phyloP scores from a whole-genome alignment of 2,329 filamentous ascomycete species.

The Pseudocercospora eumusae region DNA sequence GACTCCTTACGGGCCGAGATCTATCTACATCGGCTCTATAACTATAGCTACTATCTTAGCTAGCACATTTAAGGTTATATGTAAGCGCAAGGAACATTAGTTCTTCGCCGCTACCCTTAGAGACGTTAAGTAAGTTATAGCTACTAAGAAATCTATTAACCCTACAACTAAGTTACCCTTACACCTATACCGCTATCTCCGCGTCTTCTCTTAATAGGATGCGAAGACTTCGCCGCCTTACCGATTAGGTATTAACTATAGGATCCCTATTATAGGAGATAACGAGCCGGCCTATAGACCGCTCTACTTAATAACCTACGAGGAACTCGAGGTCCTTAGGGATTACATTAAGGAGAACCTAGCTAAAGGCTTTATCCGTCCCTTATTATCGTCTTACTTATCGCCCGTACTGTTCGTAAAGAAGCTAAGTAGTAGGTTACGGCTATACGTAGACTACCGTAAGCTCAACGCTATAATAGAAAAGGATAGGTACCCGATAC shows the following conservation, averaged over 20 bases:
- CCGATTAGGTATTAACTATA: neutral
- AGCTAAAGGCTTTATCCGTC: too few relatives aligned
- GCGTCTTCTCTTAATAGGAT: neutral
- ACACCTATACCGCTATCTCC: neutral
- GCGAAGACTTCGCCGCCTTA: neutral
- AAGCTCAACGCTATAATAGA: conserved; percentile 37
- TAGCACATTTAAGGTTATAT: neutral
- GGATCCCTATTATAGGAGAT: neutral
- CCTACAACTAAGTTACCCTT: neutral
- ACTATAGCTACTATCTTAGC: too few relatives aligned
- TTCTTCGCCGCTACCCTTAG: neutral
- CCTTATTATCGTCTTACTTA: too few relatives aligned
- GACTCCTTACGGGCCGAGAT: too few relatives aligned
- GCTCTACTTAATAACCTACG: too few relatives aligned
- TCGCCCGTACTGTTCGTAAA: too few relatives aligned
- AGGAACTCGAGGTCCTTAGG: too few relatives aligned
- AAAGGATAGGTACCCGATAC: conserved; percentile 38
- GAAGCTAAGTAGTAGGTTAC: too few relatives aligned
- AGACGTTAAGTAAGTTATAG: neutral
- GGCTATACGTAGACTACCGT: conserved; percentile 38
- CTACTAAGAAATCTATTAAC: neutral
- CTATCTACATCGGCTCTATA: too few relatives aligned
- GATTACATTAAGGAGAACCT: too few relatives aligned
- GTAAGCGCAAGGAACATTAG: neutral
- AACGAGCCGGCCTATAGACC: too few relatives aligned